Evolutionary conservation across 495 filamentous ascomycete species (phyloP), one percentile per base, ranked within the genome.

Genomic region (Viridothelium virens): DNA sequence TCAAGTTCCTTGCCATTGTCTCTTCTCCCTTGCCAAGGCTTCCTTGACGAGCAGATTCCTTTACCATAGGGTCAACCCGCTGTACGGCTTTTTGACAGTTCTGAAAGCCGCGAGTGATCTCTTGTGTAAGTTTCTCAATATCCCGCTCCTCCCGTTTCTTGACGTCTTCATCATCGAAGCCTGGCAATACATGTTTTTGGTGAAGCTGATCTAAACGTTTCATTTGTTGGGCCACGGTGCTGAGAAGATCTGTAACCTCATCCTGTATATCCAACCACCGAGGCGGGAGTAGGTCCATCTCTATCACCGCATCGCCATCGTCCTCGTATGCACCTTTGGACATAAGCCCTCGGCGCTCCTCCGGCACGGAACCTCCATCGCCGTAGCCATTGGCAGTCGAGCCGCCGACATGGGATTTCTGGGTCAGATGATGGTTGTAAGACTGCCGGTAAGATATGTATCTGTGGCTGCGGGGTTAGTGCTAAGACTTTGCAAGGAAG

Each of bases 381-480:
- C 86, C 82, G 80, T 90, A 91, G 79, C 88, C 89, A 84, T 91
- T 91, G 74, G 82, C 80, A 50, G 77, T 75, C 44, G 85, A 76
- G 36, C 82, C 81, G 65, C 81, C 79, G 79, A 89, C 90, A 63
- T 85, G 86, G 65, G 87, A 83, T 77, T 90, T 91, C 79, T 95
- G 92, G 62, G 89, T 82, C 61, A 93, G 94, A 74, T 96, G 91
- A 78, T 97, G 94, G 69, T 91, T 85, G 77, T 97, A 97, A 67
- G 93, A 97, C 79, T 97, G 94, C 66, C 94, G 92, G 81, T 97
- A 98, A 73, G 94, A 97, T 75, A 98, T 95, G 77, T 92, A 98
- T 74, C 94, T 97, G 72, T 38, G 25, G 18, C 1, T 44, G 14
- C 50, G 48, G 25, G 61, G 38, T 33, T 62, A 56, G 63, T 34